Evolutionary conservation across 352 stramenopile species (phyloP), one percentile per base, ranked within the genome.

Genomic region (Thraustochytrium striatum): DNA sequence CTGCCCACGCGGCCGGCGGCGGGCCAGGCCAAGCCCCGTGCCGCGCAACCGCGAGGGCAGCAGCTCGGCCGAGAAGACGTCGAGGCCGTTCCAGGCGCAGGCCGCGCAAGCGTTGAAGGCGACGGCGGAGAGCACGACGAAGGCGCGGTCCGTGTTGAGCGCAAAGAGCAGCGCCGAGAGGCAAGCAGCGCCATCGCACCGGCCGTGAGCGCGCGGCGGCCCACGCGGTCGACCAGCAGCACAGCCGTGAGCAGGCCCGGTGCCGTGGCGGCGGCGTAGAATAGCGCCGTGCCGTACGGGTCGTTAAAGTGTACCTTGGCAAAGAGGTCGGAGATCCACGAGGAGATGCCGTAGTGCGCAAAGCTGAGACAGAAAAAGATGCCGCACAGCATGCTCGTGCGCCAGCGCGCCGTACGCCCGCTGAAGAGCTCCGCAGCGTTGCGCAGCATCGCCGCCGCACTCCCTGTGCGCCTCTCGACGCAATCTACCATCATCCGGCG

Each of bases 311-410:
- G 44, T 13, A 75, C 47, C 50, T 72, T 72, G n/a, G 9, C 30
- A 43, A 75, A 75, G 44, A 75, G 65, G 50, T 75, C 65, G 11
- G 65, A 58, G 36, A 75, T 75, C 65, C 65, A 75, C 36, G 65
- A 75, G 7, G 65, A 62, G 30, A 75, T 75, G 2, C 65, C 65
- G 36, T 75, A 75, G 50, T 75, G 65, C 43, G 65, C 65, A 68
- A 75, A 75, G 30, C 65, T 75, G 3, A 75, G 25, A 25, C 65
- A 75, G 52, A 75, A 75, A 43, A 55, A 70, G 30, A 75, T 58
- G 16, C 30, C 16, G n/a, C 65, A 39, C n/a, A 75, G 52, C 1
- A 75, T 8, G 5, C 30, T 62, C 1, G 43, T 75, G n/a, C n/a
- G n/a, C 2, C 65, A 43, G 13, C 44, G 59, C 21, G 28, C 25